These are phyloP conservation scores for Colletotrichum orbiculare DNA, from an alignment of 2,329 filamentous ascomycete species.

Conservation along the genomic window DNA sequence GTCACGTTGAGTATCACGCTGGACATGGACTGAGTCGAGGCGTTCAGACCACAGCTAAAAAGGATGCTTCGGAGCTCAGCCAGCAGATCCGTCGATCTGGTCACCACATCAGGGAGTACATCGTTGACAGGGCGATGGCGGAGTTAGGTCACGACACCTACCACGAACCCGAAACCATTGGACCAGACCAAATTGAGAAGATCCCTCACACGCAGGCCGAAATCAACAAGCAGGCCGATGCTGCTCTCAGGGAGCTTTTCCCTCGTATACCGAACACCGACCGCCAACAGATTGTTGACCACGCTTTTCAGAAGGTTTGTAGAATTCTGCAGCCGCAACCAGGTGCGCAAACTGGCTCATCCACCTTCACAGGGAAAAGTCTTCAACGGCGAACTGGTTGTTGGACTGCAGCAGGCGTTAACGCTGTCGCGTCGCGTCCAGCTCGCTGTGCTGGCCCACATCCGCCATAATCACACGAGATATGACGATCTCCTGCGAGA, in stretches of 20 bases:
- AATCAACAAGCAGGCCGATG: constrained; percentile 72
- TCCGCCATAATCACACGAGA: constrained; percentile 73
- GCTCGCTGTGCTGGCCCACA: constrained; percentile 73
- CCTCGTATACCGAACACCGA: constrained; percentile 74
- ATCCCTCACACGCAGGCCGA: constrained; percentile 69
- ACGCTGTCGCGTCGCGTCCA: constrained; percentile 71
- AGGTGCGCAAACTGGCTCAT: constrained; percentile 4
- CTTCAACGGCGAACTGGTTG: constrained; percentile 64
- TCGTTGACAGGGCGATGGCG: constrained; percentile 65
- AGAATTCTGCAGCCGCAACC: not conserved
- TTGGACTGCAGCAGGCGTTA: constrained; percentile 67
- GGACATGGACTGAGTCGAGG: not conserved
- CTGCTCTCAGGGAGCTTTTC: constrained; percentile 71
- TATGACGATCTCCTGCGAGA: constrained; percentile 72
- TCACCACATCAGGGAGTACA: constrained; percentile 68
- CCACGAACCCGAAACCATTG: constrained; percentile 36
- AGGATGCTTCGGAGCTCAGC: constrained; percentile 52
- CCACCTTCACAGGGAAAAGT: constrained; percentile 55
- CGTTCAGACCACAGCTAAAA: constrained; percentile 25
- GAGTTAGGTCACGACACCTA: constrained; percentile 31
- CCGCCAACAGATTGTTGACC: constrained; percentile 69
- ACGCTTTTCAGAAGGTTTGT: constrained; percentile 71
- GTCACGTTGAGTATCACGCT: not conserved
- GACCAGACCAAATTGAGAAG: constrained; percentile 53
- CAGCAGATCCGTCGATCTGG: constrained; percentile 69